Percentiles rank a stretch among this genome's conserved stretches.
phyloP scores from a whole-genome alignment of 2,329 filamentous ascomycete species.

The Cytospora mali region DNA sequence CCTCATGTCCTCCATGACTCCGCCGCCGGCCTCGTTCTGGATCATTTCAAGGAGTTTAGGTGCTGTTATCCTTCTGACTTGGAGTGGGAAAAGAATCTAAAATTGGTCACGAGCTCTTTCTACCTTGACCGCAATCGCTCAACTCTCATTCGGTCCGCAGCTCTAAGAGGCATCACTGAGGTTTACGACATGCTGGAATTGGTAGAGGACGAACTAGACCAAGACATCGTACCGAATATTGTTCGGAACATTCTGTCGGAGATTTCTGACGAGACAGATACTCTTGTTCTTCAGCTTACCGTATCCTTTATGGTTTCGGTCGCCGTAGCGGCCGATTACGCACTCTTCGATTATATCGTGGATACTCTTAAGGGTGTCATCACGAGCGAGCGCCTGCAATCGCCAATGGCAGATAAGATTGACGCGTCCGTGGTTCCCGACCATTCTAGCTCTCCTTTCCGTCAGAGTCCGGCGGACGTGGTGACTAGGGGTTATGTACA shows the following conservation, averaged over 20 bases:
- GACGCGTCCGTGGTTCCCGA: constrained; percentile 33
- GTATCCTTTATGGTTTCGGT: constrained; percentile 67
- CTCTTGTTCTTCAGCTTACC: constrained; percentile 64
- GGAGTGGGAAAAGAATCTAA: constrained; percentile 67
- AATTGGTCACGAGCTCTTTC: constrained; percentile 62
- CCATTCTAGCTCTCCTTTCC: constrained; percentile 34
- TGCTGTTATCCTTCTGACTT: constrained; percentile 72
- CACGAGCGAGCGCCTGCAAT: constrained; percentile 49
- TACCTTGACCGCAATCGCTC: constrained; percentile 64
- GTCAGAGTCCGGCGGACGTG: constrained; percentile 67
- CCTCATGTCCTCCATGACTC: constrained; percentile 65
- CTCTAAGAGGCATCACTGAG: constrained; percentile 62
- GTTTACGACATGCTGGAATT: constrained; percentile 62
- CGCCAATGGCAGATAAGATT: constrained; percentile 41
- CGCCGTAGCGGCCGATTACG: constrained; percentile 59
- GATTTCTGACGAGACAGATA: constrained; percentile 65
- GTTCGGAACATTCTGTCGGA: constrained; percentile 63
- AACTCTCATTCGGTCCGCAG: constrained; percentile 62
- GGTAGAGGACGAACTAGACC: constrained; percentile 60
- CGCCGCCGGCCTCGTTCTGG: constrained; percentile 64
- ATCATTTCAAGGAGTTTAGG: constrained; percentile 69
- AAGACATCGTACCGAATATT: constrained; percentile 59
- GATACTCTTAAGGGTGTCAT: constrained; percentile 56
- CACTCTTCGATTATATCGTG: constrained; percentile 62
- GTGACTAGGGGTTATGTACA: constrained; percentile 71